Evolutionary conservation across 352 stramenopile species (phyloP), one percentile per base, ranked within the genome.

Genomic region (Phytopythium litorale): DNA sequence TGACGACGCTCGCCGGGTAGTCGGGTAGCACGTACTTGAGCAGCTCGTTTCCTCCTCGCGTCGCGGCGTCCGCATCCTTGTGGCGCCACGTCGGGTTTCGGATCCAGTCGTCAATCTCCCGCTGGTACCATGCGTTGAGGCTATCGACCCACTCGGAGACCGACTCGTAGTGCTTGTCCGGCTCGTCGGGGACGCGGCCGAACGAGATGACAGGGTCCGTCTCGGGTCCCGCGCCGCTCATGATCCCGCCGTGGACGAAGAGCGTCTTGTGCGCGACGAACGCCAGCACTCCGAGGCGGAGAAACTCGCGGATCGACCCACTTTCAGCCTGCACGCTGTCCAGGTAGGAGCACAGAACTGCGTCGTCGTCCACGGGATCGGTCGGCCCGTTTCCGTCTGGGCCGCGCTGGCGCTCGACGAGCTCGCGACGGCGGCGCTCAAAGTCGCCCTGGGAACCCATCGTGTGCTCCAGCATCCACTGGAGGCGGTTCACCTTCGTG

Each of bases 161-260:
- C 33, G 67, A 76, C 15, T 73, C 55, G 51, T 72, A 76, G 0
- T 56, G 60, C n/a, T 65, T 70, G 2, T 58, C 67, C 2, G 74
- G 54, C 55, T 73, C 63, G 51, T 68, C 68, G 40, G 92, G 92
- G 19, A 98, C 80, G 56, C 73, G 80, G 21, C 91, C 86, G 43
- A 97, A 75, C 7, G 81, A 79, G 28, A 74, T 75, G 7, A 60
- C 25, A 40, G 37, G 53, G 35, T 58, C 53, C 6, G 53, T 4
- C 13, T 48, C 53, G 12, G 35, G 8, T 2, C 38, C 66, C 23
- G 72, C 67, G 15, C 60, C 66, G 23, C 68, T 81, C 38, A 95
- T 82, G 58, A 98, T 84, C 1, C 91, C 93, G 35, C 93, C 93
- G 58, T 98, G 93, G 45, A 97, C 86, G 81, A 98, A 98, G n/a